Base-by-base conservation (phyloP, 495 filamentous ascomycete genomes). In the Penicillium waksmanii region DNA sequence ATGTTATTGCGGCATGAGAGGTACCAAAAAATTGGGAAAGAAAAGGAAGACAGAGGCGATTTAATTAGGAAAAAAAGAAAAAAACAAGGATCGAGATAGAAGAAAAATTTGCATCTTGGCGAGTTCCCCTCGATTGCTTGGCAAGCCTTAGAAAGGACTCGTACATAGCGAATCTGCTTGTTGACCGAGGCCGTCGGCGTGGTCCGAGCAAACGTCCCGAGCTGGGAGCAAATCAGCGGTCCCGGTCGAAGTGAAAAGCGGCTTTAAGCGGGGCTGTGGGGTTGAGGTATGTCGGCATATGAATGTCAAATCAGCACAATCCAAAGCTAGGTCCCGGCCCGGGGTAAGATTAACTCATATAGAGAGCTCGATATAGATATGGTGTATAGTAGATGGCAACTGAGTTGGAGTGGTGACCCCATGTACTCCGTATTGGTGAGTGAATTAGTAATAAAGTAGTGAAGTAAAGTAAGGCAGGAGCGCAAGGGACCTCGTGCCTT, bases 41-140 rank as follows among this genome's bases (percentile, higher is more conserved):
- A 33, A 31, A 12, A 33, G 34, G 12, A 12, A 13, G 15, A 38
- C 5, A 38, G 36, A 13, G 2, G 12, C 15, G 36, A 38, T 38
- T 38, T n/a, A 9, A 38, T 38, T 3, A n/a, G 12, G 36, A 38
- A n/a, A 38, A 38, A 17, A 31, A 19, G 38, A 35, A 5, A 27
- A 23, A 53, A 27, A 19, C n/a, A 3, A 48, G 15, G 17, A 33
- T 15, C 40, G 18, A 35, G 31, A 38, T 46, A 52, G 47, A 47
- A 48, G 23, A 48, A 48, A 48, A 48, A 48, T 55, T 44, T 18
- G 15, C 21, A 51, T 51, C 52, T 51, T 61, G 58, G 47, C 58
- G 42, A 51, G n/a, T 47, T 25, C 23, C 44, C 53, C 46, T 51
- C 58, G 47, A 13, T 46, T 56, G 58, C 58, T 55, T 51, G 47